Evolutionary conservation across 2,329 filamentous ascomycete species (phyloP), one percentile per base, ranked within the genome.

Genomic region (Rachicladosporium sp.): DNA sequence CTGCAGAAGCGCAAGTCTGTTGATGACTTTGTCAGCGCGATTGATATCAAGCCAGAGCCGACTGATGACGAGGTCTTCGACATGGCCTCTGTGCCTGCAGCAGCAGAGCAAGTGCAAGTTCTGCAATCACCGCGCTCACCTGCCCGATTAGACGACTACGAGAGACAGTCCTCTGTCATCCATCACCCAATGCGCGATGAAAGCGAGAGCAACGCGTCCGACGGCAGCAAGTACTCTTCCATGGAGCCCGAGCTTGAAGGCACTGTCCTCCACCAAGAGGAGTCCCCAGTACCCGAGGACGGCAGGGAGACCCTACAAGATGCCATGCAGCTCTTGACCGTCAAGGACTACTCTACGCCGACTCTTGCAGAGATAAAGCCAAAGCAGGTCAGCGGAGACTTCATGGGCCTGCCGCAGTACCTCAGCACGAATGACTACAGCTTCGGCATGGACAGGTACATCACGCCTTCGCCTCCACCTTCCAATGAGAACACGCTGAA

Each of bases 1-100:
- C 23, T 46, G 12, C 60, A 57, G 10, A 74, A 72, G 2, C 66
- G 76, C 31, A 43, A 50, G 8, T 57, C 76, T 32, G 69, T 73
- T n/a, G 73, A 76, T 15, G 69, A 71, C 32, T 78, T 77, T 43
- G 70, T 81, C 38, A 70, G 81, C 35, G 29, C 33, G 7, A 76
- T 87, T 49, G 23, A 27, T 8, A 78, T 88, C 53, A 84, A 81
- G 50, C 68, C 77, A 31, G 71, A 80, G 53, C 54, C 55, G 8
- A 66, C 69, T 13, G 73, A 80, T 15, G 23, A 27, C 23, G 68
- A 73, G 21, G 70, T 73, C 8, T 64, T 72, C 10, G 78, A 85
- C 54, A 67, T 81, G 34, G 82, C 82, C 50, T 69, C 71, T 6
- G 77, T 83, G 41, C 71, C 79, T 6, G 43, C 38, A 8, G 43